phyloP scores from a whole-genome alignment of 176 grass and related monocot genomes.

The Ampelocalamus luodianensis region DNA sequence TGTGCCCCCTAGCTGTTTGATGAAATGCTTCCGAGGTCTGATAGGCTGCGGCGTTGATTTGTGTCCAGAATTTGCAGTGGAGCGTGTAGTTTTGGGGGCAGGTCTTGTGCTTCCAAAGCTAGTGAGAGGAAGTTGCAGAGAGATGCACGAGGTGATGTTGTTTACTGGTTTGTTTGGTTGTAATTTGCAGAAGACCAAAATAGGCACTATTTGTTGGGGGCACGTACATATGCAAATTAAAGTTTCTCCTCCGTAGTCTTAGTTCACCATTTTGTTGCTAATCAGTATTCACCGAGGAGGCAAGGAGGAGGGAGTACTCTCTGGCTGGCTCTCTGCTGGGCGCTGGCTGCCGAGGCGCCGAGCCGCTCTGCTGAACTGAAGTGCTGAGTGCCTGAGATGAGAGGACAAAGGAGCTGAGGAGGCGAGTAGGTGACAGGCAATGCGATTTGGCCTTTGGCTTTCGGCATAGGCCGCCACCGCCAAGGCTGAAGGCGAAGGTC shows the following conservation, averaged over 20 bases:
- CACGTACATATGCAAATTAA: not conserved
- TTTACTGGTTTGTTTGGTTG: conserved; percentile 14
- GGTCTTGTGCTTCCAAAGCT: not conserved
- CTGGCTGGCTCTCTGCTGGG: too few species aligned
- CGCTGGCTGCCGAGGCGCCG: too few species aligned
- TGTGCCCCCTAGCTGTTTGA: not conserved
- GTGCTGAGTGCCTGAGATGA: too few species aligned
- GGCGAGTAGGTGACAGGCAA: too few species aligned
- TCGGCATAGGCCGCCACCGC: too few species aligned
- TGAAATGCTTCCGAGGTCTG: conserved; percentile 13
- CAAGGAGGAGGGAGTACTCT: too few species aligned
- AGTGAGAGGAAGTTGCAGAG: not conserved
- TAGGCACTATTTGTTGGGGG: not conserved
- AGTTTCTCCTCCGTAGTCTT: not conserved
- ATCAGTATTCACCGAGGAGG: not conserved
- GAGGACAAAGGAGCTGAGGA: too few species aligned
- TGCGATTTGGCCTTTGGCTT: too few species aligned
- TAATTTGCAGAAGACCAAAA: not conserved
- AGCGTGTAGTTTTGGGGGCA: not conserved
- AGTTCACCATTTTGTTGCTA: not conserved
- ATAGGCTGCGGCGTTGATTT: not conserved
- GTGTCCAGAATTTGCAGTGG: not conserved
- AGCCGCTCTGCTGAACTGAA: too few species aligned
- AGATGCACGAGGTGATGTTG: not conserved
- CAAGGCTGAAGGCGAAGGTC: too few species aligned